Conservation (phyloP, 2,329 filamentous ascomycete genomes). For the Neopestalotiopsis sp. region DNA sequence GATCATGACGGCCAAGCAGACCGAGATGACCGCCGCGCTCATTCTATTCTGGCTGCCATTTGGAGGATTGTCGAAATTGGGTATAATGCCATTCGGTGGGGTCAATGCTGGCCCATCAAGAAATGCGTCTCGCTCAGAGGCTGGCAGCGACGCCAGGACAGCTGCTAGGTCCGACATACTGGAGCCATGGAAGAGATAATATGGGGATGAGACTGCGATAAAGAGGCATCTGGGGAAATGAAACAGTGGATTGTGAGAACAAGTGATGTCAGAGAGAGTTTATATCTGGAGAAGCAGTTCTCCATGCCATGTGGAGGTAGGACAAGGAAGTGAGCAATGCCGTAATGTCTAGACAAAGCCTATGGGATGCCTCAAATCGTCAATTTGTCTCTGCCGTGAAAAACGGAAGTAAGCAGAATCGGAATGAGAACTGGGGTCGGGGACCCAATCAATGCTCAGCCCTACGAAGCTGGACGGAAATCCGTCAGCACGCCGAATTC, state of each 20-base stretch:
- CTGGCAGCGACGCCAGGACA: not conserved
- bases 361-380: not conserved
- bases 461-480: not conserved
- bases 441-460: not conserved
- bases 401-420: not conserved
- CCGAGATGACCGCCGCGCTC: not conserved
- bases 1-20: not conserved
- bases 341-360: not conserved
- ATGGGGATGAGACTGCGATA: not conserved
- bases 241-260: not conserved
- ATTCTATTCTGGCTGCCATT: not conserved
- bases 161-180: not conserved
- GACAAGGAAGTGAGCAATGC: not conserved
- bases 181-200: not conserved
- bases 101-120: not conserved
- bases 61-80: not conserved
- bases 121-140: not conserved
- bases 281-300: no score
- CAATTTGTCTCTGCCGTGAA: not conserved
- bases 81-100: not conserved
- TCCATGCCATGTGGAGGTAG: not conserved
- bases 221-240: not conserved
- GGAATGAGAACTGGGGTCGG: not conserved
- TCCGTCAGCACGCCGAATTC: not conserved
- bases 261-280: no score